Conservation (phyloP, 1,284 basidiomycete species). For the Cutaneotrichosporon dermatis region DNA sequence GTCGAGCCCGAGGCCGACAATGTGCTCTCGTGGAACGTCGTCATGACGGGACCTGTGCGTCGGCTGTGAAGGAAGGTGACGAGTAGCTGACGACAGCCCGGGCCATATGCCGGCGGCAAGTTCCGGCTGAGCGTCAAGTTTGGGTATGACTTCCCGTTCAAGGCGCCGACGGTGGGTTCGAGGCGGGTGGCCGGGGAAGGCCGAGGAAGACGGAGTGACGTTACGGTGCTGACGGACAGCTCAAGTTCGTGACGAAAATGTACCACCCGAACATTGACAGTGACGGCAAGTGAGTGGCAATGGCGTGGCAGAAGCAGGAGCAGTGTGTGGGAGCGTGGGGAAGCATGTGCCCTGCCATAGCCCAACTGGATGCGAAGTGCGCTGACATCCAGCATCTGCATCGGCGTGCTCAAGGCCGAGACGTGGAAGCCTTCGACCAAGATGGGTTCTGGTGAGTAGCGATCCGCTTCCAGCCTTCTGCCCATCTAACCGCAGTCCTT, state of each 20-base stretch:
- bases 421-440: constrained; percentile 82
- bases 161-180: constrained; percentile 66
- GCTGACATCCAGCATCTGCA: constrained; percentile 53
- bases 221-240: constrained; percentile 53
- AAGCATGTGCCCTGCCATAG: no score
- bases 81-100: constrained; percentile 52
- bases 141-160: constrained; percentile 80
- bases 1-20: constrained; percentile 68
- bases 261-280: constrained; percentile 61
- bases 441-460: constrained; percentile 61
- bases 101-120: constrained; percentile 77
- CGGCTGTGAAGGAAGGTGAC: no score
- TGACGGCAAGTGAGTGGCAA: constrained; percentile 64
- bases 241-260: constrained; percentile 82
- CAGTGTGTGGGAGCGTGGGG: no score
- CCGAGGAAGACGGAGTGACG: no score
- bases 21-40: constrained; percentile 70
- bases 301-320: no score
- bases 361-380: no score
- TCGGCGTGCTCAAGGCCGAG: constrained; percentile 52
- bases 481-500: constrained; percentile 56
- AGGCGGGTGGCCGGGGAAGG: no score
- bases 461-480: not conserved
- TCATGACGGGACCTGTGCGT: constrained; percentile 73
- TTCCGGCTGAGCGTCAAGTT: constrained; percentile 70